Evolutionary conservation across 345 rosid species (phyloP), one percentile per base, ranked within the genome.

Genomic region (Pelargonium nanum): DNA sequence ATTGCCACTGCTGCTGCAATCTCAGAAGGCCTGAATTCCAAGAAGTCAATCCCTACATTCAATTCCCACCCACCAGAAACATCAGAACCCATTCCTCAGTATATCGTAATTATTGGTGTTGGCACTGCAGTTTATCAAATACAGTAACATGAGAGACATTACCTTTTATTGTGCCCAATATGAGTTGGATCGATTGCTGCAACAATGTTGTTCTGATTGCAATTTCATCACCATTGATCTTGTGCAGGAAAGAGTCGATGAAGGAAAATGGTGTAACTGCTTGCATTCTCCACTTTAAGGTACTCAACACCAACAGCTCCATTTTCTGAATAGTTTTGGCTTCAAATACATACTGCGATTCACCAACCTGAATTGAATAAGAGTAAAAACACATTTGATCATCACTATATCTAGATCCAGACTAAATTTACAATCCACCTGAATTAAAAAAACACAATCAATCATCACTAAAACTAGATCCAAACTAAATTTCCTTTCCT

Each of bases 1-100:
- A 80, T 61, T n/a, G 85, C 83, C 80, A 81, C 87, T 40, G 89
- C 89, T n/a, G 89, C 93, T 73, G 93, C 89, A 59, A 86, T 66
- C 67, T 86, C 93, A 28, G 89, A 86, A 50, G 93, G 81, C 81
- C 77, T 81, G 75, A 78, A 86, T 72, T 80, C 89, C 79, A 86
- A 70, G 45, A 81, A 75, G 69, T 86, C 80, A 72, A 80, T 77
- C 62, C 80, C 93, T 86, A 85, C 83, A 80, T 68, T 78, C 40
- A 75, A 62, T 74, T 72, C 56, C 71, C 82, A 77, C 76, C 81
- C 70, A 77, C 71, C 75, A 73, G 61, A 45, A 58, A 56, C 56
- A 72, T 77, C 68, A 78, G 68, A 53, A 20, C 55, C 57, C 50
- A 26, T 54, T 23, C 34, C 63, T 65, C 58, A 64, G 56, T n/a